Percentiles rank a stretch among this genome's conserved stretches.
These are phyloP conservation scores for Saturnispora halmiae DNA, from an alignment of 805 yeast genomes.

Conservation along the genomic window DNA sequence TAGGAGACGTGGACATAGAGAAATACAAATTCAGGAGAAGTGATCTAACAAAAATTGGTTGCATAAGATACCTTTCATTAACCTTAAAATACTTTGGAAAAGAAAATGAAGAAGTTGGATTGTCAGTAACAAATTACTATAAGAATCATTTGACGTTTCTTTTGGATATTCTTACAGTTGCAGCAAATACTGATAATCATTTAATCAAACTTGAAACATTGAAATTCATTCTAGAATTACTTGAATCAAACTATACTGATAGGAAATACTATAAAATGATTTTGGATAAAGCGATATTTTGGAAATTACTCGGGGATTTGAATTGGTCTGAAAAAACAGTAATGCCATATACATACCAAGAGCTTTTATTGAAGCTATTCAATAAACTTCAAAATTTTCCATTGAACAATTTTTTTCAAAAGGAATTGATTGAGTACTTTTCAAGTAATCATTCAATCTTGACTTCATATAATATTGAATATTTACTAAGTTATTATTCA, in stretches of 20 bases:
- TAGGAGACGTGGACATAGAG: constrained; percentile 10
- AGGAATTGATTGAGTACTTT: constrained; percentile 15
- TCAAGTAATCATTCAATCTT: constrained; percentile 16
- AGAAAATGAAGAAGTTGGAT: constrained; percentile 11
- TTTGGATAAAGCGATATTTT: constrained; percentile 12
- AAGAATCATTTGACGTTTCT: constrained; percentile 15
- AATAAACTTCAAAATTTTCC: constrained; percentile 16
- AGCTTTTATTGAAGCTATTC: constrained; percentile 14
- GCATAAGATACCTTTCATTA: constrained; percentile 15
- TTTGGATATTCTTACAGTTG: constrained; percentile 12
- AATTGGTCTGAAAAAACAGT: constrained; percentile 5
- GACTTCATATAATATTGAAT: constrained; percentile 17
- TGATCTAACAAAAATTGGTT: constrained; percentile 17
- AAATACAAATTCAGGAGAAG: constrained; percentile 6
- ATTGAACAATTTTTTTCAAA: constrained; percentile 7
- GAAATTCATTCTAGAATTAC: constrained; percentile 12
- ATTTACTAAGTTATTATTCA: constrained; percentile 40
- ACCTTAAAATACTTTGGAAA: constrained; percentile 13
- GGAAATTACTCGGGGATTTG: constrained; percentile 10
- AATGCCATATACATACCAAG: constrained; percentile 3
- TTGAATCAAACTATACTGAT: constrained; percentile 12
- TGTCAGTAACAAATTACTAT: constrained; percentile 14
- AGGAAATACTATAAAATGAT: constrained; percentile 10
- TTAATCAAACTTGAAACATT: constrained; percentile 13
- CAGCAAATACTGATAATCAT: constrained; percentile 9